Conservation (phyloP, 2,329 filamentous ascomycete genomes). For the Ceratocystis harringtonii region DNA sequence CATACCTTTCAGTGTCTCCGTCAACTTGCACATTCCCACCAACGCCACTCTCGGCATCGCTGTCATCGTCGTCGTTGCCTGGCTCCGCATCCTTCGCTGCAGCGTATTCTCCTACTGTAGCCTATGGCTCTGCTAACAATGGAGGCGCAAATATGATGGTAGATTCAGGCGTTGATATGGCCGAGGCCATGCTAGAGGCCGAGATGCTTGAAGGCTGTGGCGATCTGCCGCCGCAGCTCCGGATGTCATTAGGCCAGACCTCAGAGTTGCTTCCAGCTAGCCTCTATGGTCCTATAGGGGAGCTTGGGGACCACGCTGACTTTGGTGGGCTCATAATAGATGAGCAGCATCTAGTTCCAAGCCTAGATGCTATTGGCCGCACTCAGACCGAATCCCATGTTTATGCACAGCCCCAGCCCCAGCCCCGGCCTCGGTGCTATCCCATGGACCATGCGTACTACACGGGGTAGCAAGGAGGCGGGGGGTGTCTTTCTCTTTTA, state of each 20-base stretch:
- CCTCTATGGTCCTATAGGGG: no score
- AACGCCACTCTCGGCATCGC: neutral
- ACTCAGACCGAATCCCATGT: no score
- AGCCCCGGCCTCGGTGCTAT: no score
- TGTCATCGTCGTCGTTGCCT: neutral
- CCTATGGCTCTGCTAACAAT: neutral
- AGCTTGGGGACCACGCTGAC: no score
- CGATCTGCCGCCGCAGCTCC: neutral
- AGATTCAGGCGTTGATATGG: neutral
- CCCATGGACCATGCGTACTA: no score
- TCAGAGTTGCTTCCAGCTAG: no score
- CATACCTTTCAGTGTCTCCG: neutral
- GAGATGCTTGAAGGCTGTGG: neutral
- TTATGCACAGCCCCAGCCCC: no score
- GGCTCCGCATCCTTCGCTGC: neutral
- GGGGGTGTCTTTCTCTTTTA: no score
- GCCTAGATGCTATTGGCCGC: no score
- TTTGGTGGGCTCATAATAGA: no score
- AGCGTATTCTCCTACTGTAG: neutral
- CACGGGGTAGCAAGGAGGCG: no score
- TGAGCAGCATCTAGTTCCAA: no score
- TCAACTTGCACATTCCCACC: conserved; percentile 21
- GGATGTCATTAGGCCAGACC: neutral
- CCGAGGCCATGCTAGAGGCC: neutral
- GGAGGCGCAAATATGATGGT: neutral